Base-by-base conservation (phyloP, 352 stramenopile genomes). In the Pythium sp. region DNA sequence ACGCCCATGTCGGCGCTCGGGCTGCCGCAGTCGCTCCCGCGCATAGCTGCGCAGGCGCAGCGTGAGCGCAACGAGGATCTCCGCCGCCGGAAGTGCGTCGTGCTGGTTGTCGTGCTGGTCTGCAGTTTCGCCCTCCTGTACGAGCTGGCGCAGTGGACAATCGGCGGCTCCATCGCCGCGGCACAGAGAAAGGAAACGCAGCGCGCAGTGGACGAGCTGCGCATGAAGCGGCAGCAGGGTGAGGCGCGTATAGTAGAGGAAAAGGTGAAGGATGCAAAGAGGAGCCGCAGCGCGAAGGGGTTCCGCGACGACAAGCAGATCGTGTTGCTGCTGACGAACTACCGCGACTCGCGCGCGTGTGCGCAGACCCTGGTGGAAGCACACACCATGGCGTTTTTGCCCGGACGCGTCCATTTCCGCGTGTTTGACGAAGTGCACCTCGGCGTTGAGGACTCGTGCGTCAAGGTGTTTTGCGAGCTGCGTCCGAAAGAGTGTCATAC, bases 341-440 rank as follows among this genome's bases (percentile, higher is more conserved):
- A 76, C 46, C 76, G 82, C 69, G 79, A 96, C 64, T 72, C 77
- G 5, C 71, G 81, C 6, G 66, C 68, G 15, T 96, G 88, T 55
- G 84, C 82, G 24, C 72, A 75, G n/a, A 76, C 76, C 26, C 68
- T 96, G 51, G 43, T 80, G 8, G 73, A 86, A 18, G 84, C 84
- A 2, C 71, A 63, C 24, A 54, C 76, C 20, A 65, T 68, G 32
- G 81, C 86, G 32, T 85, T 81, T 30, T 64, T 76, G 6, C 67
- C 77, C 0, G 38, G 70, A 3, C 79, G 86, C 11, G 59, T 93
- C 2, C 79, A 92, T 67, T 89, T 93, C 55, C 80, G 82, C 55
- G 71, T 96, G 22, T 88, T 87, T 22, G 88, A 96, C 61, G 88
- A 96, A 68, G 72, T 91, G 4, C 76, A 78, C 61, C 49, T 93